Percentiles rank a stretch among this genome's conserved stretches.
Conservation (phyloP, 2,329 filamentous ascomycete species). For the Diaporthe amygdali region DNA sequence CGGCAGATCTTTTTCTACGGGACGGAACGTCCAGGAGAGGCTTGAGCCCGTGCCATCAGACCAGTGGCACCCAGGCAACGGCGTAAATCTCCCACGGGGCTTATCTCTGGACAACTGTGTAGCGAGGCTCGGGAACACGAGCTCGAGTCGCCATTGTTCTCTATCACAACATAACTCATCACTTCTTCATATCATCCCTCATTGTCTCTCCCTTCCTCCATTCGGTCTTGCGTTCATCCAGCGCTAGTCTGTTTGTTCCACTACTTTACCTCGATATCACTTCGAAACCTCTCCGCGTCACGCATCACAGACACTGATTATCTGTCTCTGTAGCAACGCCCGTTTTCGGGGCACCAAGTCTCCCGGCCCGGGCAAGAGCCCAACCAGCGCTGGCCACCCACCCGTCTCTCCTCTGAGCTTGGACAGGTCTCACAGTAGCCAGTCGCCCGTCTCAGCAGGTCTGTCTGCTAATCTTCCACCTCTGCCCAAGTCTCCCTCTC, state of each 20-base stretch:
- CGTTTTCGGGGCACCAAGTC: conserved; percentile 63
- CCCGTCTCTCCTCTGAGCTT: conserved; percentile 23
- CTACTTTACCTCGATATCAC: conserved; percentile 16
- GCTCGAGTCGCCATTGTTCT: not conserved
- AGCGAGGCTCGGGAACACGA: not conserved
- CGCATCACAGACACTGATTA: conserved; percentile 17
- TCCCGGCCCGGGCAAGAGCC: conserved; percentile 58
- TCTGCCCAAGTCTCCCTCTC: conserved; percentile 66
- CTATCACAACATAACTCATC: not conserved
- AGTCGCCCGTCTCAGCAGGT: conserved; percentile 50
- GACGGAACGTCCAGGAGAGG: not conserved
- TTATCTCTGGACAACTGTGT: not conserved
- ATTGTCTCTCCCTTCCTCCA: not conserved
- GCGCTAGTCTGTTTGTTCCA: not conserved
- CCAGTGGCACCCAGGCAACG: not conserved
- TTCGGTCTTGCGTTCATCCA: not conserved
- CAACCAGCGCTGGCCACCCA: conserved; percentile 47
- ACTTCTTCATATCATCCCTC: not conserved
- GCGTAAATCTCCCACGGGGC: not conserved
- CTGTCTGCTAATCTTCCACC: conserved; percentile 65
- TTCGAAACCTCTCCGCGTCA: conserved; percentile 13
- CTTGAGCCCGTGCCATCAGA: not conserved
- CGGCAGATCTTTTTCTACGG: not conserved
- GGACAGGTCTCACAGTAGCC: conserved; percentile 52
- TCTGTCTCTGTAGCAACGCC: conserved; percentile 51